Evolutionary conservation across 2,329 filamentous ascomycete species (phyloP).

Genomic region (Pseudogymnoascus sp.): DNA sequence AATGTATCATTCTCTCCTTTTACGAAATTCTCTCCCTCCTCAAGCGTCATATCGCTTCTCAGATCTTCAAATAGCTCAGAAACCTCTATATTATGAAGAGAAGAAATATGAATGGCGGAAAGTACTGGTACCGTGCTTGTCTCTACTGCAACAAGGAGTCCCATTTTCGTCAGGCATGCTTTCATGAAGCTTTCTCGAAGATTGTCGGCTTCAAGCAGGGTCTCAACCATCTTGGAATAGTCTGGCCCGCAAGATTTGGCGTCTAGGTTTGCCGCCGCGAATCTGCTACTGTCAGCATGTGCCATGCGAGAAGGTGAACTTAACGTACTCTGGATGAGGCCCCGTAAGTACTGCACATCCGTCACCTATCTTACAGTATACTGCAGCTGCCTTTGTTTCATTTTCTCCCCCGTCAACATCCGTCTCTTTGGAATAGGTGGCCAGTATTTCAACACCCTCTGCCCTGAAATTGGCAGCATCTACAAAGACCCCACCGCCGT

Average conservation of each 20-base stretch:
- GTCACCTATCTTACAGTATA: conserved; percentile 75
- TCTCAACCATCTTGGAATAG: conserved; percentile 62
- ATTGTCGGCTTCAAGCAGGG: conserved; percentile 59
- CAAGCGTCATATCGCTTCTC: conserved; percentile 54
- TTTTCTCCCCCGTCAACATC: conserved; percentile 70
- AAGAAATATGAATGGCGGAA: conserved; percentile 75
- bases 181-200: conserved; percentile 67
- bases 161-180: conserved; percentile 70
- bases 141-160: conserved; percentile 67
- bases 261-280: conserved; percentile 70
- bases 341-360: conserved; percentile 75
- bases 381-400: conserved; percentile 69
- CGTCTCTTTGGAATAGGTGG: conserved; percentile 66
- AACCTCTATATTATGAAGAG: conserved; percentile 55
- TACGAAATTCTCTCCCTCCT: conserved; percentile 62
- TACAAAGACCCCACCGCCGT: conserved; percentile 90
- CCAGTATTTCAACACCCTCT: conserved; percentile 69
- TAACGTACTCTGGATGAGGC: conserved; percentile 78
- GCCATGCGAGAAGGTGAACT: not conserved
- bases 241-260: conserved; percentile 56
- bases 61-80: conserved; percentile 57
- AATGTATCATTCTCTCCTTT: conserved; percentile 79
- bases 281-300: conserved; percentile 45
- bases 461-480: conserved; percentile 56
- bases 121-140: conserved; percentile 52